Evolutionary conservation across 2,329 filamentous ascomycete genomes (phyloP).

Genomic region (Coniochaeta hoffmannii): DNA sequence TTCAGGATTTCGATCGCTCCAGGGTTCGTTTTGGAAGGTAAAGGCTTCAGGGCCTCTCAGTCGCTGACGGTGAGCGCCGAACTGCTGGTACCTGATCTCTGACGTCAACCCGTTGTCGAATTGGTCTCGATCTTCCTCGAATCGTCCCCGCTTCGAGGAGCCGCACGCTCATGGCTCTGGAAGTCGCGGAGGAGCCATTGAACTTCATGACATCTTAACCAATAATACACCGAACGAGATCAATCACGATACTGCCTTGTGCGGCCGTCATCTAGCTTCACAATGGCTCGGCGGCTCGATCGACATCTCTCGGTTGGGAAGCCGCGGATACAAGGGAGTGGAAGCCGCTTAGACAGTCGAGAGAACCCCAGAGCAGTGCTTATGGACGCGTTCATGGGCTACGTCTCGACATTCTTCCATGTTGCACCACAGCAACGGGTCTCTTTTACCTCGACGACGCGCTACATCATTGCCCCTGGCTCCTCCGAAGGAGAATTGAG

Average conservation of each 20-base stretch:
- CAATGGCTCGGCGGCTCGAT: background rate
- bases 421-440: background rate
- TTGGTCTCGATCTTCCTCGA: background rate
- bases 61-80: background rate
- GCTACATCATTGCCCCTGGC: background rate
- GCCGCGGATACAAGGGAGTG: background rate
- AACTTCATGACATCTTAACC: background rate
- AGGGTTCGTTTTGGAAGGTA: background rate
- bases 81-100: background rate
- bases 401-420: constrained; percentile 19
- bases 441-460: constrained; percentile 6
- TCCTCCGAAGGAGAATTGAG: background rate
- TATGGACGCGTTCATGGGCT: constrained; percentile 18
- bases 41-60: background rate
- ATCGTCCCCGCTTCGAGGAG: background rate
- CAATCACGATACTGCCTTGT: background rate
- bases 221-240: background rate
- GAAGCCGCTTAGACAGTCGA: background rate
- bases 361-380: constrained; percentile 1
- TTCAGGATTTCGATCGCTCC: background rate
- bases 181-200: background rate
- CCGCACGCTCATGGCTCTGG: background rate
- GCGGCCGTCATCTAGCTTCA: background rate
- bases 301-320: background rate
- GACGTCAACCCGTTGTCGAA: background rate